Evolutionary conservation across 2,329 filamentous ascomycete genomes (phyloP).

Genomic region (Pyrenochaeta sp.): DNA sequence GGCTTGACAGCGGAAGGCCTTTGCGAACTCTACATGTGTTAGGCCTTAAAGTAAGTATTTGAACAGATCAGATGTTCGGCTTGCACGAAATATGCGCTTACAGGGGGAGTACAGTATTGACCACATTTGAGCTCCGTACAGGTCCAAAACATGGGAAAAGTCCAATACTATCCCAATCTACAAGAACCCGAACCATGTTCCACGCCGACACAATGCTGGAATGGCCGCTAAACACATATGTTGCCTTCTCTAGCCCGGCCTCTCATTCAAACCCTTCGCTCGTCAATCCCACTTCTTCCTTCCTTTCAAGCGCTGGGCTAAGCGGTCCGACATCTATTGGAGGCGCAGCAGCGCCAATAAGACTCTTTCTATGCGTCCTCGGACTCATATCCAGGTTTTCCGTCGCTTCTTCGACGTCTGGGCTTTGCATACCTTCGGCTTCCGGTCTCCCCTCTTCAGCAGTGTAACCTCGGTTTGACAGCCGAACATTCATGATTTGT

Average conservation of each 20-base stretch:
- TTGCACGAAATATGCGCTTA: neutral
- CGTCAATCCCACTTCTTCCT: slow-evolving; percentile 31
- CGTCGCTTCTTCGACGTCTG: slow-evolving; percentile 47
- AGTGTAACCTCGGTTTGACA: slow-evolving; percentile 53
- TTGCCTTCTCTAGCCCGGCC: neutral
- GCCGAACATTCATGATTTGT: slow-evolving; percentile 60
- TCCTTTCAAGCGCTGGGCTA: slow-evolving; percentile 41
- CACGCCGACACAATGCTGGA: neutral
- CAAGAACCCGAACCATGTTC: neutral
- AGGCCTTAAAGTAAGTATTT: neutral
- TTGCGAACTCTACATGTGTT: neutral
- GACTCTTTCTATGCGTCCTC: slow-evolving; percentile 52
- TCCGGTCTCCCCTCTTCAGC: slow-evolving; percentile 39
- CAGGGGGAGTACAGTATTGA: neutral
- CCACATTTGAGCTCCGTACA: neutral
- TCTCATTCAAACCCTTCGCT: slow-evolving; percentile 45
- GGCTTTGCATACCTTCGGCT: slow-evolving; percentile 24
- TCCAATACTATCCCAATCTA: neutral
- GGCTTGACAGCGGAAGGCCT: neutral
- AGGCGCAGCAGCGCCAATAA: slow-evolving; percentile 48
- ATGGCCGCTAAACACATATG: neutral
- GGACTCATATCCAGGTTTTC: slow-evolving; percentile 48
- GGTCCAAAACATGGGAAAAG: neutral
- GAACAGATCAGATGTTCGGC: neutral
- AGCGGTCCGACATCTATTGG: slow-evolving; percentile 37